Evolutionary conservation across 495 filamentous ascomycete genomes (phyloP), one percentile per base, ranked within the genome.

Genomic region (Lepraria neglecta): DNA sequence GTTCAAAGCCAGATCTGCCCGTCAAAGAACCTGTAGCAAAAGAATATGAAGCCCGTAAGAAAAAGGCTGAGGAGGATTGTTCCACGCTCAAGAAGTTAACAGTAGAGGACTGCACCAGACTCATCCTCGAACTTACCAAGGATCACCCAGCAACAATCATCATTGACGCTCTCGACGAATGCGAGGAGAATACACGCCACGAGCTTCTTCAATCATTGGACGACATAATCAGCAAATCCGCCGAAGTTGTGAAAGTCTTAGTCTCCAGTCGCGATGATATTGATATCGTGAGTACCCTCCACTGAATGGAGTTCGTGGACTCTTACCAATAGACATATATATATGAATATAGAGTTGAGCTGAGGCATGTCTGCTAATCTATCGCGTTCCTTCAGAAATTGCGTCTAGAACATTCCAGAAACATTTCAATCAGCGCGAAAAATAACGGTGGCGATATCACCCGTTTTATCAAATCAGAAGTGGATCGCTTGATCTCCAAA

Each of bases 131-230:
- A 11, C 62, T 64, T 7, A n/a, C 67, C 10, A 59, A 67, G 28
- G 42, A 65, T 27, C 62, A 64, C 31, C 17, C 56, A 11, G 50
- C 54, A 9, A 65, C 70, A 4, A 76, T 79, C 10, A 64, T 80
- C 3, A 72, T 80, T 27, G 77, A 80, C 64, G 78, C 75, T 19
- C 56, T 80, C 11, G 76, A 80, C 58, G 77, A 82, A 60, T 75
- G 71, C 52, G 65, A 79, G 43, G 55, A 65, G 2, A 58, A 54
- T 17, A 64, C 60, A 17, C 67, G 75, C n/a, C 58, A 67, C 9
- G 57, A 73, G 11, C 52, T 80, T 19, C 63, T 77, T 3, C 56
- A 72, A 24, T 67, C 67, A 3, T 56, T 77, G 6, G 54, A 73
- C 2, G 47, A 33, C 0, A 67, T 77, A 1, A 50, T 76, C 2